phyloP scores from a whole-genome alignment of 2,329 filamentous ascomycete species.

The Sphaerulina musiva region DNA sequence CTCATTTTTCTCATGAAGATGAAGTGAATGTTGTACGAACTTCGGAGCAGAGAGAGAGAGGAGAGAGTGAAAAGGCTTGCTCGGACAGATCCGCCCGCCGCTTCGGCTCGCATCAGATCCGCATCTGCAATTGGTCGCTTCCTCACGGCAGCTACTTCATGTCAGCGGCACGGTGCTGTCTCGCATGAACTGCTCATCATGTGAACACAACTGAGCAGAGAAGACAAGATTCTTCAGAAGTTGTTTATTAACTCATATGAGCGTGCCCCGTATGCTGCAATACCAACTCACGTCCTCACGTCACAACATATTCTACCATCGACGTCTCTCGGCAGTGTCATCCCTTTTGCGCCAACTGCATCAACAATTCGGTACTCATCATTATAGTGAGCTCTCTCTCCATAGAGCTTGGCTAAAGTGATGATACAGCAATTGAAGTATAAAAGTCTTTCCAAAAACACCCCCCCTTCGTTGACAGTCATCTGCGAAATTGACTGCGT shows the following conservation, averaged over 20 bases:
- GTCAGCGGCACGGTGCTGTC: conserved; percentile 6
- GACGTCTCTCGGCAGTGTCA: background rate
- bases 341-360: background rate
- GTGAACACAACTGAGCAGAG: background rate
- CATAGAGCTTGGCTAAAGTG: background rate
- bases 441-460: background rate
- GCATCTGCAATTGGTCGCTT: background rate
- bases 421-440: background rate
- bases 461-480: background rate
- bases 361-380: background rate
- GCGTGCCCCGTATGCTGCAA: background rate
- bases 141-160: background rate
- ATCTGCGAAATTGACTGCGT: conserved; percentile 3
- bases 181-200: conserved; percentile 3
- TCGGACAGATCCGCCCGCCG: background rate
- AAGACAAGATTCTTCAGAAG: background rate
- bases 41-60: background rate
- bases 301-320: background rate
- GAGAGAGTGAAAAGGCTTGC: background rate
- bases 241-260: background rate
- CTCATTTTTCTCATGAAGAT: background rate
- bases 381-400: background rate
- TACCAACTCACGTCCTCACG: background rate
- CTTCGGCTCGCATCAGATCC: background rate
- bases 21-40: background rate